Evolutionary conservation across 176 grass and related monocot species (phyloP), one percentile per base, ranked within the genome.

Genomic region (Miscanthus lutarioriparius): DNA sequence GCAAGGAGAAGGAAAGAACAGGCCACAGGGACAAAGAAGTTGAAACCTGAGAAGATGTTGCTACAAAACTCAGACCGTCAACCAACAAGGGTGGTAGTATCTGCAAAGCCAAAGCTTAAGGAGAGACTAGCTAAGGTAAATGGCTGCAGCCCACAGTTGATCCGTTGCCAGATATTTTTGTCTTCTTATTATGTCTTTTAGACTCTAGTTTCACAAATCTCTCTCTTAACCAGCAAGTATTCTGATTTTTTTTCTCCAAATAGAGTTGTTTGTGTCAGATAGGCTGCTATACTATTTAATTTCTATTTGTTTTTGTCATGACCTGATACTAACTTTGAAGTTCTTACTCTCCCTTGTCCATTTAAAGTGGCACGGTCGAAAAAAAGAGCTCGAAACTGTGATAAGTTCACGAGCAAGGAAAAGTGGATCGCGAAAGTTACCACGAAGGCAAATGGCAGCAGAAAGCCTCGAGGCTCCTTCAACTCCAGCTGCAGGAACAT

Each of bases 101-200:
- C 81, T 39, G 80, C 84, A 80, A 85, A 83, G 64, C 71, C 82
- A 77, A 95, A 93, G 83, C 85, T 95, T 47, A 98, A 90, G 75
- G 84, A 91, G 80, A 84, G 89, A 66, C 66, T 95, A 8, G 86
- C 89, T 65, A 98, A 95, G 96, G 96, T 98, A 93, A 93, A 89
- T 83, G 36, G 4, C 38, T 7, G 68, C 64, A 32, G 11, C 26
- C 54, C 23, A 22, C 10, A 13, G 10, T 75, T 84, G 45, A 20
- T 68, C 19, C 26, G 39, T 54, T 72, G 25, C 59, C 7, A 75
- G 56, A 74, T 37, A 22, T 78, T 83, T 72, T 58, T 69, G 25
- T 67, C 36, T 4, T 37, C 33, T 58, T 74, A 59, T 10, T 75
- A 63, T 27, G 16, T 5, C 13, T 27, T 82, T 40, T 84, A 80